A percentile compares a stretch with the other conserved stretches of the same genome.
Conservation (phyloP, 1,139 yeast species). For the Geotrichum phurueaensis region DNA sequence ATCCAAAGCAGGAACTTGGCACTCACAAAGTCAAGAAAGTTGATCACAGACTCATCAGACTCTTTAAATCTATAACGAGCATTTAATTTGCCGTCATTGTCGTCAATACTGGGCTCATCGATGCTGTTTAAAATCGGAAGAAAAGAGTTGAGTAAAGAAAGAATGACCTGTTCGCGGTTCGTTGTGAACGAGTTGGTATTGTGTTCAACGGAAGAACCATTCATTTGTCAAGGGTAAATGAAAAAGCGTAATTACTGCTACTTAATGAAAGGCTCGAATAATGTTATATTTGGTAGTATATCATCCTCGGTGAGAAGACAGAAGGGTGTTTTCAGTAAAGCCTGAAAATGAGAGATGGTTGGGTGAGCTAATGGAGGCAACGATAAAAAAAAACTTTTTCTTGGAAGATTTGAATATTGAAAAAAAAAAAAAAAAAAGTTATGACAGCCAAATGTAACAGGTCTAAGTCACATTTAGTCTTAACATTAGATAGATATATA, state of each 20-base stretch:
- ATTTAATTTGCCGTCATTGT: background rate
- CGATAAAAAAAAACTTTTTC: background rate
- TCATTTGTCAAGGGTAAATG: constrained; percentile 4
- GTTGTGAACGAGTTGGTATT: constrained; percentile 4
- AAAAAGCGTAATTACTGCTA: background rate
- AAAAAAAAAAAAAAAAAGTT: background rate
- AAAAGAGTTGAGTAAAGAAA: constrained; percentile 6
- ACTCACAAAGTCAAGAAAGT: constrained; percentile 19
- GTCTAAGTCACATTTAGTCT: background rate
- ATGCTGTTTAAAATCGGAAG: background rate
- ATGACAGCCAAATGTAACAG: background rate
- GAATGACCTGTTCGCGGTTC: constrained; percentile 11
- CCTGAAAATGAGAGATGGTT: background rate
- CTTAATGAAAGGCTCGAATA: background rate
- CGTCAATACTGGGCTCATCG: constrained; percentile 2
- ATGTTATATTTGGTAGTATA: background rate
- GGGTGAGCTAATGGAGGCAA: background rate
- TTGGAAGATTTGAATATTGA: background rate
- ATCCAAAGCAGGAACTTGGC: constrained; percentile 19
- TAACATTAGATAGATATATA: too few relatives aligned
- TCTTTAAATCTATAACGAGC: background rate
- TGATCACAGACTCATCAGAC: constrained; percentile 19
- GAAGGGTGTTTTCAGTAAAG: background rate
- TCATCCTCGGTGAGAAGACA: background rate
- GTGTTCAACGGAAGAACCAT: constrained; percentile 5